Percentiles rank a stretch among this genome's conserved stretches.
These are phyloP conservation scores for Knoxia roxburghii DNA, from an alignment of 257 asterid genomes.

Conservation along the genomic window DNA sequence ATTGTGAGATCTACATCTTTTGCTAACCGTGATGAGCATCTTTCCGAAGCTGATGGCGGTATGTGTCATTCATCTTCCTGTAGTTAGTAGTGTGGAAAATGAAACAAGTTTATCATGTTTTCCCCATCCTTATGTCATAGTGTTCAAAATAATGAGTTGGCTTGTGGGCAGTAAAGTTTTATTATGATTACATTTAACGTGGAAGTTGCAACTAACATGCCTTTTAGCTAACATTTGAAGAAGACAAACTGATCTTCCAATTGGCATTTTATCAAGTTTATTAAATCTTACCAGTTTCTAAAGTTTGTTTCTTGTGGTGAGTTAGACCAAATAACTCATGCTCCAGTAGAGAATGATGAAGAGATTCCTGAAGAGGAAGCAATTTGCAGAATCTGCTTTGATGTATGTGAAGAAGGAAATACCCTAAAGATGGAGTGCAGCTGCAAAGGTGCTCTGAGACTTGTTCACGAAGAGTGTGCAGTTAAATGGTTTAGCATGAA, in stretches of 20 bases:
- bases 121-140: not conserved
- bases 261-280: not conserved
- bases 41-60: slow-evolving; percentile 55
- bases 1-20: slow-evolving; percentile 76
- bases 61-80: slow-evolving; percentile 25
- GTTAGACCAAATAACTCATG: slow-evolving; percentile 62
- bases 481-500: slow-evolving; percentile 74
- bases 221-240: not conserved
- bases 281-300: not conserved
- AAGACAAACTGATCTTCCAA: not conserved
- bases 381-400: slow-evolving; percentile 83
- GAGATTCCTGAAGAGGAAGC: slow-evolving; percentile 99
- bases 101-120: not conserved
- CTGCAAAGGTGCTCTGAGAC: slow-evolving; percentile 85
- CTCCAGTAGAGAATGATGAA: slow-evolving; percentile 55
- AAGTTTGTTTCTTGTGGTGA: slow-evolving; percentile 8
- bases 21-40: slow-evolving; percentile 44
- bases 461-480: slow-evolving; percentile 81
- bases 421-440: slow-evolving; percentile 82
- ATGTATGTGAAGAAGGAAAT: slow-evolving; percentile 69
- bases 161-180: not conserved
- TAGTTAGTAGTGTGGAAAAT: not conserved
- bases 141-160: not conserved
- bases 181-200: not conserved
- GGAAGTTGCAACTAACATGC: not conserved